Evolutionary conservation across 208 protist species (phyloP), one percentile per base, ranked within the genome.

Genomic region (Trypanosomatidae sp.): DNA sequence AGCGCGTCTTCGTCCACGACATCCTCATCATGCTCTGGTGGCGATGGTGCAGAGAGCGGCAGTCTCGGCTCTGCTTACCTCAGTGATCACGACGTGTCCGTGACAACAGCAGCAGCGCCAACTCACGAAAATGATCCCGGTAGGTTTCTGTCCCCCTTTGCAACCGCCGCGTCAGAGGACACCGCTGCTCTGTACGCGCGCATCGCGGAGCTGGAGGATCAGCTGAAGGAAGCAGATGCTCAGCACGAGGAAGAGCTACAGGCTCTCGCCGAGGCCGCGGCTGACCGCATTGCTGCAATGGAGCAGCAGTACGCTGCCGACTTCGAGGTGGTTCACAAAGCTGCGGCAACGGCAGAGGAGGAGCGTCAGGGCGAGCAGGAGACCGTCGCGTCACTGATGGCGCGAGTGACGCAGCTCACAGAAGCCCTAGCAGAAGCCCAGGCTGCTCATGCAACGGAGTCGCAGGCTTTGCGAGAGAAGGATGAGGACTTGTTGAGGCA

Each of bases 161-260:
- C 36, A 39, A 28, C 53, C 36, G 44, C 53, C 22, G 44, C 62
- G 30, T 6, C 19, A 15, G 41, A 60, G 36, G 28, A 19, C n/a
- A 81, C 52, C 47, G 58, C 59, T 17, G 50, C 49, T 6, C 49
- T 81, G 22, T 43, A 65, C 39, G 53, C 25, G 52, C 73, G 79
- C 39, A 69, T 83, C 22, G 79, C 50, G 39, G 79, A 79, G 49
- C 66, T 83, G 49, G 79, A 79, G 69, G 62, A 25, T 13, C 73
- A 73, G 59, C 58, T 79, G 70, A 30, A 74, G 52, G 65, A 82
- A 25, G 46, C 83, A 67, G 53, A 47, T 25, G 46, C 58, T 28
- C 36, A 67, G 3, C 84, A 91, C 56, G 81, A 90, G 52, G 80
- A 82, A 59, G 86, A 93, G 77, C 52, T 95, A 66, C 76, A 87